These are phyloP conservation scores for Chloropicon primus DNA, from an alignment of 139 green algal genomes.

Conservation along the genomic window DNA sequence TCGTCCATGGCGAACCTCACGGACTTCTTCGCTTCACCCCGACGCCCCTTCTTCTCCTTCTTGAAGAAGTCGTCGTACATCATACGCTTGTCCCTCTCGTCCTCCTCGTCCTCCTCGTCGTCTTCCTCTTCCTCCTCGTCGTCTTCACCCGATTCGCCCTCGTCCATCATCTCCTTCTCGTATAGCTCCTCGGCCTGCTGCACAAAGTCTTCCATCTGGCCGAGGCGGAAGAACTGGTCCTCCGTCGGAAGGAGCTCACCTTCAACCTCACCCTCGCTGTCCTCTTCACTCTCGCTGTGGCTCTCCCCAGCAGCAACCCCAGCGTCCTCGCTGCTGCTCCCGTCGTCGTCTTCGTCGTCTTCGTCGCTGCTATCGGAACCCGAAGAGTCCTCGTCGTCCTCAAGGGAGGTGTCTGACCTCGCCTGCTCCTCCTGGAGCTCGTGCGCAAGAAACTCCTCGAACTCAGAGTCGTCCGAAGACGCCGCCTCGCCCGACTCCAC, in stretches of 20 bases:
- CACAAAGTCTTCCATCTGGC: conserved; percentile 79
- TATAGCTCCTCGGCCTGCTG: conserved; percentile 52
- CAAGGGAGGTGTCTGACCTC: neutral
- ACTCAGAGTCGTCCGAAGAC: neutral
- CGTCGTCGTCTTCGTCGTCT: neutral
- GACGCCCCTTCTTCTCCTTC: conserved; percentile 4
- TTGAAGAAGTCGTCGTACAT: conserved; percentile 7
- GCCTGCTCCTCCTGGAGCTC: neutral
- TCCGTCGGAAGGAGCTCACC: conserved; percentile 20
- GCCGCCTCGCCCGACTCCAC: neutral
- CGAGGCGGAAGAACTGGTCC: conserved; percentile 63
- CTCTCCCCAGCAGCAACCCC: neutral
- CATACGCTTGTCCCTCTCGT: conserved; percentile 9
- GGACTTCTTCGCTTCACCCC: conserved; percentile 1
- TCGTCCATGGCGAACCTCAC: conserved; percentile 1
- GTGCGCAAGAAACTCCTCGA: neutral
- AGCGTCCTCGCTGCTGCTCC: neutral
- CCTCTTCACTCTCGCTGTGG: neutral
- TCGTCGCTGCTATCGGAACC: too few species aligned
- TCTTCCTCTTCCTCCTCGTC: neutral
- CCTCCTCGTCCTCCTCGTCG: conserved; percentile 11
- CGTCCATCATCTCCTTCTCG: neutral
- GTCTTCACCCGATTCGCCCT: conserved; percentile 9
- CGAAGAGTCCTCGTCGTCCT: neutral
- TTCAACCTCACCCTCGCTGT: neutral